Evolutionary conservation across 1,284 basidiomycete species (phyloP).

Genomic region (Acaromyces ingoldii): DNA sequence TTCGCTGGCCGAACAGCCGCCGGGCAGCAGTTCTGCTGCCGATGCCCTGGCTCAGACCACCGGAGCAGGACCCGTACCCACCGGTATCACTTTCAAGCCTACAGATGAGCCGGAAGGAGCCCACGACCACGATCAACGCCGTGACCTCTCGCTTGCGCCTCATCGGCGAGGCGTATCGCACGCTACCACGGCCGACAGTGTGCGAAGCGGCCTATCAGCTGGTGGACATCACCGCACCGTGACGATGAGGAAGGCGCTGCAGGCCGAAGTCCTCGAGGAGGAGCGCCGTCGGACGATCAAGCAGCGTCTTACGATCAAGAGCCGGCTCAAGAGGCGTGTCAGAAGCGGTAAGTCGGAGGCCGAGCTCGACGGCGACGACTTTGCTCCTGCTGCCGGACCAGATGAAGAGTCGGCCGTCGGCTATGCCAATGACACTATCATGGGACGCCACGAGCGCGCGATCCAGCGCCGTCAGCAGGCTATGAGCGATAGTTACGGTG

Average conservation of each 20-base stretch:
- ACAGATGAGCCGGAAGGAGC: too few species aligned
- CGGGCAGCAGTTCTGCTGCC: too few species aligned
- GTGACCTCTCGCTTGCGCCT: too few species aligned
- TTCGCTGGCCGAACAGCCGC: too few species aligned
- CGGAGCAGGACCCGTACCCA: too few species aligned
- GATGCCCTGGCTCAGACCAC: too few species aligned
- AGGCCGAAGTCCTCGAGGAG: conserved; percentile 41
- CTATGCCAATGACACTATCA: not conserved
- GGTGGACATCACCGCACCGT: conserved; percentile 29
- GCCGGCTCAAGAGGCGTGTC: not conserved
- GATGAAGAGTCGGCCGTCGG: too few species aligned
- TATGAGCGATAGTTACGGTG: too few species aligned
- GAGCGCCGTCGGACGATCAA: conserved; percentile 26
- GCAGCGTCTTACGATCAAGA: conserved; percentile 6
- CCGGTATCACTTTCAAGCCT: too few species aligned
- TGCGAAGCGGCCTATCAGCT: too few species aligned
- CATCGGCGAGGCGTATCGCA: conserved; percentile 20
- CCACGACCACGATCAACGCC: too few species aligned
- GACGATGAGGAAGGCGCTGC: conserved; percentile 30
- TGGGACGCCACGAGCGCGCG: not conserved
- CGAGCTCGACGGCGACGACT: not conserved
- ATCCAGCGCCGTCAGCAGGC: too few species aligned
- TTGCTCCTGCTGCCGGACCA: not conserved
- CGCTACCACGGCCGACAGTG: conserved; percentile 12
- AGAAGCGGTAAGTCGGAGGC: not conserved